Evolutionary conservation across 176 grass and related monocot species (phyloP), one percentile per base, ranked within the genome.

Genomic region (Carex littledalei): DNA sequence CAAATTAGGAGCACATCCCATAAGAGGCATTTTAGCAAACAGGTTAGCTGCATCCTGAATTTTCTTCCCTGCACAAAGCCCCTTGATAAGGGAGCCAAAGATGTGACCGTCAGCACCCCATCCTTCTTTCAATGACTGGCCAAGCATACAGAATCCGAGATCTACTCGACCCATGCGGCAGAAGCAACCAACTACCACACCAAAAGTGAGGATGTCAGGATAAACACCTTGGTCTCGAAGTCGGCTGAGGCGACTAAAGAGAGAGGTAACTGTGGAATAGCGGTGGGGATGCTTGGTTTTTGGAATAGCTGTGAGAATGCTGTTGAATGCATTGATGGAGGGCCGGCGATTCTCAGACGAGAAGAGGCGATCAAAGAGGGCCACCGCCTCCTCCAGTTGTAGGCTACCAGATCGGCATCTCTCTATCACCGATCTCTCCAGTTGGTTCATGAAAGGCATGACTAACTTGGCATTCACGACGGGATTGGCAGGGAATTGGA

Each of bases 1-100:
- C 18, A 77, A 14, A 77, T 77, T 1, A 77, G 72, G 72, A 77
- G 45, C 0, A 57, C 75, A 79, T 32, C 75, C 74, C 75, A 74
- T 20, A 6, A 45, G 39, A 49, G 37, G n/a, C 37, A 74, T 74
- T n/a, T 74, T 74, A 10, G 8, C 70, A 12, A 74, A 45, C 70
- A 74, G 7, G 37, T 74, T 74, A 74, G 70, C 31, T 74, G 70
- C 70, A 74, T 74, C 11, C 18, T 2, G 2, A 20, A 74, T n/a
- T 3, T 49, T 16, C 37, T 74, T 1, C 0, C 0, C 17, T n/a
- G 34, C 70, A 22, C 70, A 74, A 18, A 74, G 43, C 4, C 70
- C 70, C 14, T 74, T n/a, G 0, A 74, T 10, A 11, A 50, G 47
- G 47, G 47, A 50, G 47, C 9, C 47, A 50, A 12, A 50, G 2